Conservation (phyloP, 2,329 filamentous ascomycete species). For the Decorospora gaudefroyi region DNA sequence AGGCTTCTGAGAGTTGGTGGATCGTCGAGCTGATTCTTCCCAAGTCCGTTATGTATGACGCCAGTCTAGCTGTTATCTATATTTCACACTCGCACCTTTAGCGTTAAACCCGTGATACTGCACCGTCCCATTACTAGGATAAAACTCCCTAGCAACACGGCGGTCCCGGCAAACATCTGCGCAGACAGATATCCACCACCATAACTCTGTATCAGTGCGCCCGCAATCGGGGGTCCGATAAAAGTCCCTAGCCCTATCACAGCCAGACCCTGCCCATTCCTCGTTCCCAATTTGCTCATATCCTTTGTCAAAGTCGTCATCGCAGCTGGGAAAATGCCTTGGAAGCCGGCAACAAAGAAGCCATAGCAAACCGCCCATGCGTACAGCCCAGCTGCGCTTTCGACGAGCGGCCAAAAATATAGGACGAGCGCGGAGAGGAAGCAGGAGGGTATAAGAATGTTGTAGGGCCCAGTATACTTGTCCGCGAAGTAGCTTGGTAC, state of each 20-base stretch:
- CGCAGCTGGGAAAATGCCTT: constrained; percentile 53
- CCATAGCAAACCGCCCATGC: constrained; percentile 54
- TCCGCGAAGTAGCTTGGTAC: constrained; percentile 61
- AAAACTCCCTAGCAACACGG: constrained; percentile 36
- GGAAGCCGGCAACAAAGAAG: constrained; percentile 51
- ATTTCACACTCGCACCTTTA: constrained; percentile 33
- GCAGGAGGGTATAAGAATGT: constrained; percentile 59
- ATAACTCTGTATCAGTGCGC: constrained; percentile 50
- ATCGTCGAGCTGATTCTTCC: too few relatives aligned
- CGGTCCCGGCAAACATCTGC: constrained; percentile 49
- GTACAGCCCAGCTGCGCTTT: constrained; percentile 45
- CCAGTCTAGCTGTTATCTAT: background rate
- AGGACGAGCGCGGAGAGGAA: constrained; percentile 55
- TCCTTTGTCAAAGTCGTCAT: constrained; percentile 54
- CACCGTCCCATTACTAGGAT: constrained; percentile 38
- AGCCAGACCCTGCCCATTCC: constrained; percentile 56
- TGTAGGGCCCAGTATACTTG: constrained; percentile 58
- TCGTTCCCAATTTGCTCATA: constrained; percentile 52
- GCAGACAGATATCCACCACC: constrained; percentile 52
- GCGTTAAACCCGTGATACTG: constrained; percentile 36
- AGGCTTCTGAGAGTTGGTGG: too few relatives aligned
- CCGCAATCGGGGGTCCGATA: constrained; percentile 55
- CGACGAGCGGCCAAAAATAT: constrained; percentile 62
- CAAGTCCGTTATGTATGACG: too few relatives aligned
- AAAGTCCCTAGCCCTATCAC: constrained; percentile 53